Evolutionary conservation across 768 basidiomycete species (phyloP).

Genomic region (Leccinum variicolor): DNA sequence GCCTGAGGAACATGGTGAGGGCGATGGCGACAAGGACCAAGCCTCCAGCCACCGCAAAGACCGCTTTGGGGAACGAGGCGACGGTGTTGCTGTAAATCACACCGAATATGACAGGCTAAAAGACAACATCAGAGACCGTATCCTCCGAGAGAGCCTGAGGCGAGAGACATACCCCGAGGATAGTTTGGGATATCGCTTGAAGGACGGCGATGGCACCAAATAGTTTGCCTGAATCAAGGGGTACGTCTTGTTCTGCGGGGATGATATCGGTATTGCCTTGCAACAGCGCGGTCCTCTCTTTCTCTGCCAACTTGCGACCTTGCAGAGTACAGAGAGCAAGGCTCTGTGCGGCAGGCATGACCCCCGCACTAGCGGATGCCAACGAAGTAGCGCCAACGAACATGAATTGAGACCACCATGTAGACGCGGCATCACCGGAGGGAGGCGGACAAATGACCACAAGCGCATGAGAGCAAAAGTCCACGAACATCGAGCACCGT

Average conservation of each 20-base stretch:
- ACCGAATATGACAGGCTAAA: constrained; percentile 68
- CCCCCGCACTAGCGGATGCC: constrained; percentile 63
- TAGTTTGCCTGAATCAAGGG: constrained; percentile 48
- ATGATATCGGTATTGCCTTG: constrained; percentile 1
- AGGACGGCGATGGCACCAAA: constrained; percentile 45
- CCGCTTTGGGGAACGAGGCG: constrained; percentile 59
- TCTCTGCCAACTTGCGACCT: constrained; percentile 22
- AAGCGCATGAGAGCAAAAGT: constrained; percentile 60
- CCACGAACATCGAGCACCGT: constrained; percentile 61
- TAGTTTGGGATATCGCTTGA: constrained; percentile 59
- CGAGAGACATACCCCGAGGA: constrained; percentile 40
- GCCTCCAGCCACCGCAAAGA: constrained; percentile 59
- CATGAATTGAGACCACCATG: constrained; percentile 34
- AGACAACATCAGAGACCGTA: constrained; percentile 8
- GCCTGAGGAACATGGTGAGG: constrained; percentile 42
- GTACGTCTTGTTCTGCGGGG: constrained; percentile 25
- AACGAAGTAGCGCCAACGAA: constrained; percentile 63
- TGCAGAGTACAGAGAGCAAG: constrained; percentile 67
- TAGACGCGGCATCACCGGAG: constrained; percentile 24
- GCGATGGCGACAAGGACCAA: constrained; percentile 50
- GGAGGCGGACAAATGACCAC: constrained; percentile 52
- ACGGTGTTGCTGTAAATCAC: constrained; percentile 64
- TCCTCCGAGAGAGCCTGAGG: background rate
- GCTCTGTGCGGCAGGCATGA: constrained; percentile 68
- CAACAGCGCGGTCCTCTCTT: constrained; percentile 35